A percentile compares a stretch with the other conserved stretches of the same genome.
Conservation (phyloP, 2,329 filamentous ascomycete species). For the Aspergillus fumigatiaffinis region DNA sequence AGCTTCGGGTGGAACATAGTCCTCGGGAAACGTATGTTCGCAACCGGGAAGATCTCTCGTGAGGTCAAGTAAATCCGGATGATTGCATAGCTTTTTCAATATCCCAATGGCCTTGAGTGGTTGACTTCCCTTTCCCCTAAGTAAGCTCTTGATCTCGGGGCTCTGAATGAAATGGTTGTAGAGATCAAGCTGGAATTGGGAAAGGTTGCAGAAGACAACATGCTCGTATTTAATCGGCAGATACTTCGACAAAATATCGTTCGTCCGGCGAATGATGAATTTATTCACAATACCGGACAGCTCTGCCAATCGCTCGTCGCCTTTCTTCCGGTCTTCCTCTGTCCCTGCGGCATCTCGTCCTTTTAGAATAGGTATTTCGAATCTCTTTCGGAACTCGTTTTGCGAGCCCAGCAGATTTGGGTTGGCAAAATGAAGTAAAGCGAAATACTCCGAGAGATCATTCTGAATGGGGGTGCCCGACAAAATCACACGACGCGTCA, state of each 20-base stretch:
- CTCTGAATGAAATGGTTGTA: slow-evolving; percentile 98
- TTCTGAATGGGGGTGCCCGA: slow-evolving; percentile 98
- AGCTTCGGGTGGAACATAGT: slow-evolving; percentile 82
- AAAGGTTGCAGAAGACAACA: slow-evolving; percentile 94
- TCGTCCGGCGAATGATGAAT: slow-evolving; percentile 95
- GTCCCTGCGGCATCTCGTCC: slow-evolving; percentile 88
- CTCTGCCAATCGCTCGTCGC: slow-evolving; percentile 77
- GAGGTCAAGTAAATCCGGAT: slow-evolving; percentile 86
- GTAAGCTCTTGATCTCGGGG: slow-evolving; percentile 85
- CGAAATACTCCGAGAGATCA: slow-evolving; percentile 96
- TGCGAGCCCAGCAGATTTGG: slow-evolving; percentile 85
- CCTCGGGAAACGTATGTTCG: slow-evolving; percentile 74
- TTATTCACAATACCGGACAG: slow-evolving; percentile 87
- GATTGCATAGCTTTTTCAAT: slow-evolving; percentile 97
- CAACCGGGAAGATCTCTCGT: slow-evolving; percentile 80
- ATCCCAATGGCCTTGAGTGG: slow-evolving; percentile 95
- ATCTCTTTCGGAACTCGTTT: slow-evolving; percentile 88
- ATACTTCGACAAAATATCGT: slow-evolving; percentile 97
- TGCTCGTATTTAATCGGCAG: slow-evolving; percentile 98
- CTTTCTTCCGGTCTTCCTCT: slow-evolving; percentile 74
- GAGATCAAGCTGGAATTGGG: slow-evolving; percentile 85
- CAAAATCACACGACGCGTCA: slow-evolving; percentile 85
- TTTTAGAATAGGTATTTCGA: slow-evolving; percentile 85
- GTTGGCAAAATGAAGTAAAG: slow-evolving; percentile 93
- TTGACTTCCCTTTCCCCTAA: slow-evolving; percentile 91